Base-by-base conservation (phyloP, 768 basidiomycete species). In the Tylopilus subfusipes region DNA sequence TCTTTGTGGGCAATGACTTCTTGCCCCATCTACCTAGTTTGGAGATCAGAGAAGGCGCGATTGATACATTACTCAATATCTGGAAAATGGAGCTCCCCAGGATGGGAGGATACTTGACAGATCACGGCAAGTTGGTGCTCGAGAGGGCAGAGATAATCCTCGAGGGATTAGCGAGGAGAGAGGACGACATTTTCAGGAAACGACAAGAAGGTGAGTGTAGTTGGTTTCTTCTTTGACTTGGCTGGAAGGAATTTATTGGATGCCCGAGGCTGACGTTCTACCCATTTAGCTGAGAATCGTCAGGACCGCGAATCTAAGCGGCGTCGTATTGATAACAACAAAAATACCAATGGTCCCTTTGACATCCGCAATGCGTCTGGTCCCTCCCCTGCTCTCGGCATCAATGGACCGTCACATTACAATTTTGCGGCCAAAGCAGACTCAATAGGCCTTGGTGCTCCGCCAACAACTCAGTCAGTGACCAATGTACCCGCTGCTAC, bases 1-100 rank as follows among this genome's bases (percentile, higher is more conserved):
- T 99, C 85, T 98, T 99, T 74, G 97, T 99, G 70, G 97, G 97
- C 63, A 99, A 99, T 77, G 98, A 78, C 95, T 99, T 82, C 50
- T 81, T 99, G 64, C 97, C 97, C 21, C 97, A 99, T 76, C 80
- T 99, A 54, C 97, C 97, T 24, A 93, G 90, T 55, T 83, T 99
- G 79, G 97, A 99, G 78, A 99, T 99, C 69, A 84, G 97, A 65
- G 96, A 99, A 78, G 97, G 97, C 58, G 97, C 96, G 29, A 98
- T 99, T 77, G 97, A 98, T 78, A 97, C 90, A 53, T 76, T 99
- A 57, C 75, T 99, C 68, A 88, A 82, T 72, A 98, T 99, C 47
- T 99, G 97, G 97, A 93, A 90, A 73, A 78, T 79, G 73, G 93
- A 94, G 69, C 76, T 99, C 36, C 86, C 91, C 33, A 82, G 88